Percentiles rank a stretch among this genome's conserved stretches.
These are phyloP conservation scores for Phascolomyces articulosus DNA, from an alignment of 371 early-diverging fungal species.

Conservation along the genomic window DNA sequence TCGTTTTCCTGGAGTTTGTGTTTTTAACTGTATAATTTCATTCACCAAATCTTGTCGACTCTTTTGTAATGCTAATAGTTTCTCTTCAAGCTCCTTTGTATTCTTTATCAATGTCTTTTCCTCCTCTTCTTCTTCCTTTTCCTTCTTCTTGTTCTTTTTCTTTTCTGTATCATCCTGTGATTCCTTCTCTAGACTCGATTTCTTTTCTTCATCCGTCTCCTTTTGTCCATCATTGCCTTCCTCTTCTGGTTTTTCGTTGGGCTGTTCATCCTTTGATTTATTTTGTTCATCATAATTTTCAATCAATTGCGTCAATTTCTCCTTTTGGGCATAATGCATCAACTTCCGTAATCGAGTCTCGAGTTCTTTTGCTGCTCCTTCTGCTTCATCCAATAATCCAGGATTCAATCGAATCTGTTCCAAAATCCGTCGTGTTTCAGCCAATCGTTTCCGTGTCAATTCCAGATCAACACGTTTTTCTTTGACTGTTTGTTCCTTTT, in stretches of 20 bases:
- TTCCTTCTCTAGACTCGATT: too few relatives aligned
- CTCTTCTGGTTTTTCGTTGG: slow-evolving; percentile 9
- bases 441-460: slow-evolving; percentile 26
- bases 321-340: slow-evolving; percentile 19
- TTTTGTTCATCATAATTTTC: slow-evolving; percentile 7
- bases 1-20: slow-evolving; percentile 32
- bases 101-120: slow-evolving; percentile 2
- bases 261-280: neutral
- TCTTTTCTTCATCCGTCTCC: too few relatives aligned
- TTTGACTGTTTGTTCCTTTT: slow-evolving; percentile 28
- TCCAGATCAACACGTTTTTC: slow-evolving; percentile 32
- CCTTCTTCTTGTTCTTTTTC: neutral
- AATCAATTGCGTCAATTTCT: slow-evolving; percentile 9
- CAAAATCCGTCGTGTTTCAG: slow-evolving; percentile 17
- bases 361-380: slow-evolving; percentile 4
- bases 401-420: slow-evolving; percentile 16
- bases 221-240: too few relatives aligned
- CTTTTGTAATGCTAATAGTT: slow-evolving; percentile 14
- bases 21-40: slow-evolving; percentile 19
- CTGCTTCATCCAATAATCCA: neutral
- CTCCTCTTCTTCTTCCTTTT: neutral
- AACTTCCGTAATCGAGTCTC: slow-evolving; percentile 19
- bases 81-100: slow-evolving; percentile 2
- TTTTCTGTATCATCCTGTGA: too few relatives aligned
- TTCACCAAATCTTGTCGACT: slow-evolving; percentile 24